Percentiles rank a stretch among this genome's conserved stretches.
Conservation (phyloP, 805 yeast genomes). For the Kodamaea jinghongensis region DNA sequence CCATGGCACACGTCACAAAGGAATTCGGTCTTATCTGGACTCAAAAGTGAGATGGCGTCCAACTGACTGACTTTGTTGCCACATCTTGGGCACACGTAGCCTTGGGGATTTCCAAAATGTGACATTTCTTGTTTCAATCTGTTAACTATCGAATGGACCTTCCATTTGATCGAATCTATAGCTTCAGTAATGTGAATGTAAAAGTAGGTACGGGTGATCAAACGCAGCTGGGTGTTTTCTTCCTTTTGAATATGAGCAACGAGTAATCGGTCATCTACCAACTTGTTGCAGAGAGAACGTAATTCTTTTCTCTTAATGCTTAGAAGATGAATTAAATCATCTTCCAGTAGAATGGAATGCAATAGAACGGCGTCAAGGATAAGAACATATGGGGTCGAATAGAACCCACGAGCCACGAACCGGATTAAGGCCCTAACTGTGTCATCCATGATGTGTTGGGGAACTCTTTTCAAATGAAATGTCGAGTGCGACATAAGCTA, state of each 20-base stretch:
- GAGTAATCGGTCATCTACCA: conserved; percentile 81
- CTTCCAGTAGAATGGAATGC: conserved; percentile 90
- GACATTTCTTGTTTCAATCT: conserved; percentile 77
- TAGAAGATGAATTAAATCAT: conserved; percentile 76
- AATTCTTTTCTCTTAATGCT: conserved; percentile 86
- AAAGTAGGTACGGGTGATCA: conserved; percentile 75
- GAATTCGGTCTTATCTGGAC: conserved; percentile 78
- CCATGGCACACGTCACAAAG: conserved; percentile 82
- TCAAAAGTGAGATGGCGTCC: conserved; percentile 80
- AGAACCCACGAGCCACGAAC: conserved; percentile 83
- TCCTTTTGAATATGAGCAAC: conserved; percentile 71
- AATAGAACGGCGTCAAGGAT: conserved; percentile 82
- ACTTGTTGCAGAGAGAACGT: conserved; percentile 72
- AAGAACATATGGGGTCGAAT: conserved; percentile 76
- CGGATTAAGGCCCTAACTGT: conserved; percentile 58
- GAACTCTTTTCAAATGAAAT: background rate
- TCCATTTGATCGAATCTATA: conserved; percentile 95
- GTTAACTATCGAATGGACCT: conserved; percentile 82
- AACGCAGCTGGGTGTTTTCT: conserved; percentile 58
- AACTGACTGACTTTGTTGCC: conserved; percentile 75
- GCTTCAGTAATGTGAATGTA: conserved; percentile 90
- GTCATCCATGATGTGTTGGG: conserved; percentile 32
- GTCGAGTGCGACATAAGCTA: background rate
- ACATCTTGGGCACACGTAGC: conserved; percentile 88
- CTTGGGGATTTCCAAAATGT: conserved; percentile 86